These are phyloP conservation scores for Penicillium sp. DNA, from an alignment of 2,329 filamentous ascomycete genomes.

Conservation along the genomic window DNA sequence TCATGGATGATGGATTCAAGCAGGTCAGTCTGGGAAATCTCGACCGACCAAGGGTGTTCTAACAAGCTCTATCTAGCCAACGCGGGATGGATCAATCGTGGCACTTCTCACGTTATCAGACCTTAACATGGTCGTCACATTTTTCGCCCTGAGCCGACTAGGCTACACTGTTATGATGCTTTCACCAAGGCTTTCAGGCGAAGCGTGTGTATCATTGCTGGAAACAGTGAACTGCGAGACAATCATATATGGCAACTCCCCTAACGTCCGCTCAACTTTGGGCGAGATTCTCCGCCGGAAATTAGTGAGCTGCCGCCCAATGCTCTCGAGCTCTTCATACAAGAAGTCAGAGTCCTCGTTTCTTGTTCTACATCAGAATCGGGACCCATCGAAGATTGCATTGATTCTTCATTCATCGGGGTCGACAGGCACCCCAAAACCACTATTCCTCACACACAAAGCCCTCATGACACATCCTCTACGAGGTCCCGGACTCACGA, in stretches of 20 bases:
- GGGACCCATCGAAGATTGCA: slow-evolving; percentile 31
- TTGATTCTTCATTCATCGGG: slow-evolving; percentile 50
- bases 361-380: slow-evolving; percentile 18
- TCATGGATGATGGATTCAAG: slow-evolving; percentile 34
- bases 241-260: slow-evolving; percentile 38
- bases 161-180: slow-evolving; percentile 46
- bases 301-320: slow-evolving; percentile 26
- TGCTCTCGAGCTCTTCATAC: slow-evolving; percentile 14
- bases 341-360: slow-evolving; percentile 14
- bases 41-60: not conserved
- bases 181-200: slow-evolving; percentile 43
- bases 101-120: slow-evolving; percentile 44
- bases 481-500: slow-evolving; percentile 37
- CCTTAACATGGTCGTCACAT: slow-evolving; percentile 42
- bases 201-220: slow-evolving; percentile 42
- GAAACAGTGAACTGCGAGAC: slow-evolving; percentile 34
- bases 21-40: slow-evolving; percentile 7
- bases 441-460: slow-evolving; percentile 44
- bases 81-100: slow-evolving; percentile 26
- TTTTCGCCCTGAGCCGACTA: slow-evolving; percentile 46
- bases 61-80: slow-evolving; percentile 13
- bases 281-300: slow-evolving; percentile 27
- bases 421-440: slow-evolving; percentile 49
- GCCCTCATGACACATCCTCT: slow-evolving; percentile 39
- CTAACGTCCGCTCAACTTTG: slow-evolving; percentile 34